Conservation (phyloP, 1,139 yeast species). For the Meyerozyma smithsonii region DNA sequence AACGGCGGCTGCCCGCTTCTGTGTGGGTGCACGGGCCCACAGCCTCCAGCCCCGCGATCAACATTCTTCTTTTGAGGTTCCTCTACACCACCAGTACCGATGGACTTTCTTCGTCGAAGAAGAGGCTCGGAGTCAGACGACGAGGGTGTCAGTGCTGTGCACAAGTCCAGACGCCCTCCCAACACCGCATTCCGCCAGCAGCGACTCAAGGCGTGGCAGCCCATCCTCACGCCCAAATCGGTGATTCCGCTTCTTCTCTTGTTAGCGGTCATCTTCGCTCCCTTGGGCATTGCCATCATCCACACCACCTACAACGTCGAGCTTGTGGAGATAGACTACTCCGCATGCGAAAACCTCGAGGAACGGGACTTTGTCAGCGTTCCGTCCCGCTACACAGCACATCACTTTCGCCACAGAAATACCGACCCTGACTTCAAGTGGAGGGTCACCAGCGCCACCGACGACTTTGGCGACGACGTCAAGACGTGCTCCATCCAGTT, state of each 20-base stretch:
- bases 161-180: conserved; percentile 61
- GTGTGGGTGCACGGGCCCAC: background rate
- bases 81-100: no score
- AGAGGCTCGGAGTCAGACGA: conserved; percentile 23
- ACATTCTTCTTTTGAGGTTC: no score
- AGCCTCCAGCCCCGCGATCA: no score
- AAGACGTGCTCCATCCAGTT: conserved; percentile 54
- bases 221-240: conserved; percentile 71
- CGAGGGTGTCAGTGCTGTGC: conserved; percentile 23
- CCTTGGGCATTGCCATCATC: conserved; percentile 66
- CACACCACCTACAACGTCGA: conserved; percentile 58
- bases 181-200: conserved; percentile 78
- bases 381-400: conserved; percentile 47
- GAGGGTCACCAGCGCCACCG: conserved; percentile 39
- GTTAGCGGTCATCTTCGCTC: conserved; percentile 64
- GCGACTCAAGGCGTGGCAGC: conserved; percentile 67
- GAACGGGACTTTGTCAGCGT: conserved; percentile 33
- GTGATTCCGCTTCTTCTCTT: conserved; percentile 63
- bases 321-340: conserved; percentile 53
- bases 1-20: no score
- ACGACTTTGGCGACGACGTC: conserved; percentile 29
- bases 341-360: conserved; percentile 47
- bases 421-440: conserved; percentile 48
- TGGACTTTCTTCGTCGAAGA: conserved; percentile 40
- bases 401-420: conserved; percentile 49